These are phyloP conservation scores for Cutaneotrichosporon sp. DNA, from an alignment of 1,284 basidiomycete genomes.

Conservation along the genomic window DNA sequence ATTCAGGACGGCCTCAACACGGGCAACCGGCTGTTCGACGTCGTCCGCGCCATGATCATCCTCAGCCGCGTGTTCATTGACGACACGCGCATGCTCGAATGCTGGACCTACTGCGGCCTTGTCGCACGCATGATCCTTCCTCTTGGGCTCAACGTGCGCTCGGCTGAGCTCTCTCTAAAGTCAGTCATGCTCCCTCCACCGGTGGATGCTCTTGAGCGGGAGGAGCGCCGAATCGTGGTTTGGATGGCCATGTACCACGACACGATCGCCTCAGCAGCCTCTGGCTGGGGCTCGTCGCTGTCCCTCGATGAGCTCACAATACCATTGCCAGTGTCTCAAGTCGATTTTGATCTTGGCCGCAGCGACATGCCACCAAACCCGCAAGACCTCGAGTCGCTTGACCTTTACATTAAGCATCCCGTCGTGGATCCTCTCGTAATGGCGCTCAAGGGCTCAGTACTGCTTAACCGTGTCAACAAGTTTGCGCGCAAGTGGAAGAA, in stretches of 20 bases:
- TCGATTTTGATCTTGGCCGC: conserved; percentile 33
- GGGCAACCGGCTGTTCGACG: conserved; percentile 43
- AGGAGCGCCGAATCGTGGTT: conserved; percentile 41
- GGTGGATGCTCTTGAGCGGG: conserved; percentile 43
- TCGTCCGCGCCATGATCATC: conserved; percentile 45
- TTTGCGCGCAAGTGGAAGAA: conserved; percentile 46
- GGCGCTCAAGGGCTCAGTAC: conserved; percentile 32
- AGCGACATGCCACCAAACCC: conserved; percentile 40
- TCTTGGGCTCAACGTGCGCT: conserved; percentile 43
- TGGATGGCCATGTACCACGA: conserved; percentile 48
- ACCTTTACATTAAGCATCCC: conserved; percentile 46
- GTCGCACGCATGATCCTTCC: conserved; percentile 45
- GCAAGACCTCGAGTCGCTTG: conserved; percentile 44
- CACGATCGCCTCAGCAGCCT: conserved; percentile 38
- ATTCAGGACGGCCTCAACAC: conserved; percentile 42
- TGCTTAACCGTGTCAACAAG: conserved; percentile 35
- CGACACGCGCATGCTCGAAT: conserved; percentile 48
- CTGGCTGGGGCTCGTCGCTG: conserved; percentile 46
- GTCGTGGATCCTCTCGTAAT: conserved; percentile 43
- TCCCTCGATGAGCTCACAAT: conserved; percentile 44
- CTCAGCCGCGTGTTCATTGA: conserved; percentile 44
- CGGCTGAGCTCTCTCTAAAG: conserved; percentile 42
- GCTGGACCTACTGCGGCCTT: conserved; percentile 44
- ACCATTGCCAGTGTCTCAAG: conserved; percentile 36
- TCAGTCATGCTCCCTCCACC: conserved; percentile 43